Base-by-base conservation (phyloP, 129 eudicot species). In the Escallonia herrerae region DNA sequence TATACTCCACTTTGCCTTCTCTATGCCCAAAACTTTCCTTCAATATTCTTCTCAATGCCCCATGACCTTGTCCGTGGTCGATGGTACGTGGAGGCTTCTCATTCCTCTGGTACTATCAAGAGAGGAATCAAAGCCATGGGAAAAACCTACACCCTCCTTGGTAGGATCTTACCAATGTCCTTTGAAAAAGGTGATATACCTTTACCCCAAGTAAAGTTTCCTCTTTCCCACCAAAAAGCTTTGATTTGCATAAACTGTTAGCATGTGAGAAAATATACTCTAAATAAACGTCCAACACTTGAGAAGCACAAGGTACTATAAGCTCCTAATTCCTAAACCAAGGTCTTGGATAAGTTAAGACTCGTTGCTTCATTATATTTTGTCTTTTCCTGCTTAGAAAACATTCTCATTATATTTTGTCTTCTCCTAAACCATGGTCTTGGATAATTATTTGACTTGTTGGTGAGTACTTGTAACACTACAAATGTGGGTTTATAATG, bases 21-120 rank as follows among this genome's bases (percentile, higher is more conserved):
- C 49, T 13, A 22, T 47, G 49, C 41, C 62, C 49, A 58, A 53
- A 3, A 56, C 15, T 41, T 75, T 68, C 60, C 52, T 42, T 43
- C 41, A 58, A 40, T 75, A 72, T 65, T 69, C 68, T 60, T 22
- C 60, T 58, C 75, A 51, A 48, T 68, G 71, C 56, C 58, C 79
- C 50, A 67, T 45, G 67, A 43, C 57, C 52, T 52, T 67, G 74
- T 60, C 74, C 43, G 51, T 79, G 75, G 80, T 71, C 77, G 81
- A 77, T 74, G 41, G 22, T 57, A 80, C 61, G 78, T 77, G 81
- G 79, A 73, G 56, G 40, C 43, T 52, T 49, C 2, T 57, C 43
- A 70, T 76, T 76, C 57, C 76, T 56, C 12, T 52, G 43, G 8
- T 7, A 43, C 64, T 14, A 64, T 76, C 15, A 11, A 46, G 37